Conservation (phyloP, 179 eudicot genomes). For the Drosera spatulata region DNA sequence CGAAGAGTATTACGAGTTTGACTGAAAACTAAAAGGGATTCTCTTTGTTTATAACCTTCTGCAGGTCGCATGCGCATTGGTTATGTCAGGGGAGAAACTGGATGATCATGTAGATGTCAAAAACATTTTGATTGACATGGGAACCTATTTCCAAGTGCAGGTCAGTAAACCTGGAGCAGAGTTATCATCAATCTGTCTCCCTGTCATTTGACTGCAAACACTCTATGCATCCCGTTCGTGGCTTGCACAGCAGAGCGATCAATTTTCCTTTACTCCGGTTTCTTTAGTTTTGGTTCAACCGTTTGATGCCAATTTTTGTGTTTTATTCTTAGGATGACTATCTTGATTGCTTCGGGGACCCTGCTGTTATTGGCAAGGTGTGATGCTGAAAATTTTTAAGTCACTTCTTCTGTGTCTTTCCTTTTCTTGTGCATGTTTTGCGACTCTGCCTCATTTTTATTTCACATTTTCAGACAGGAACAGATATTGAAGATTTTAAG, state of each 20-base stretch:
- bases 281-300: too few relatives aligned
- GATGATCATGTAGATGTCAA: slow-evolving; percentile 58
- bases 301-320: too few relatives aligned
- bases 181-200: too few relatives aligned
- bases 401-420: too few relatives aligned
- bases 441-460: too few relatives aligned
- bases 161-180: slow-evolving; percentile 16
- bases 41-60: slow-evolving; percentile 1
- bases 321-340: slow-evolving; percentile 53
- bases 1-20: too few relatives aligned
- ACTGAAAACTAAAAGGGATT: too few relatives aligned
- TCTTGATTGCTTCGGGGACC: slow-evolving; percentile 76
- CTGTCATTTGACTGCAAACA: too few relatives aligned
- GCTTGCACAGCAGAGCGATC: too few relatives aligned
- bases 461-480: slow-evolving; percentile 51
- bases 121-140: slow-evolving; percentile 19
- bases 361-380: slow-evolving; percentile 78
- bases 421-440: too few relatives aligned
- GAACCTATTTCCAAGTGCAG: slow-evolving; percentile 59
- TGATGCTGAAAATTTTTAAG: slow-evolving; percentile 1
- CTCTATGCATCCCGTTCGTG: too few relatives aligned
- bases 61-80: slow-evolving; percentile 89
- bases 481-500: slow-evolving; percentile 82
- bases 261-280: too few relatives aligned
- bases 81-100: slow-evolving; percentile 64